Evolutionary conservation across 192 early-diverging fungal genomes (phyloP).

Genomic region (Coemansia sp.): DNA sequence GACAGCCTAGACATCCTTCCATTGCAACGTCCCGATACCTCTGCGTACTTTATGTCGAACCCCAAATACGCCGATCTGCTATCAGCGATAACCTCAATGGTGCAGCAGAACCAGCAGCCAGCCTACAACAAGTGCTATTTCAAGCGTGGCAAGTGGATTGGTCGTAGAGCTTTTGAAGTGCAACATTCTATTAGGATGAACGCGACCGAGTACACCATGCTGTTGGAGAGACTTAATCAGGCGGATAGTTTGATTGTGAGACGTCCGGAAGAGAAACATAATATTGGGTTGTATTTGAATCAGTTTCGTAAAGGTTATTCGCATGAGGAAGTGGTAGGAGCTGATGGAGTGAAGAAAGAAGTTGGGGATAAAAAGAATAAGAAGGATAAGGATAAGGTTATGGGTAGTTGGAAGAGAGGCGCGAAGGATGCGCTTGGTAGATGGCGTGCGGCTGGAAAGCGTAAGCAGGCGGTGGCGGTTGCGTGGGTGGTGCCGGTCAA

Average conservation of each 20-base stretch:
- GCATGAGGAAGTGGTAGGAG: slow-evolving; percentile 20
- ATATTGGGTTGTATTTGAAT: slow-evolving; percentile 19
- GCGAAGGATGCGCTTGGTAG: slow-evolving; percentile 69
- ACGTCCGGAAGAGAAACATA: slow-evolving; percentile 1
- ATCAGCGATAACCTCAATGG: slow-evolving; percentile 61
- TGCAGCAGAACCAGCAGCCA: slow-evolving; percentile 20
- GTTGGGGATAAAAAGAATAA: slow-evolving; percentile 20
- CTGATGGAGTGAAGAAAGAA: background rate
- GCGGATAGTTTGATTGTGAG: slow-evolving; percentile 9
- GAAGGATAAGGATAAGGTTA: slow-evolving; percentile 38
- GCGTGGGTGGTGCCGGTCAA: slow-evolving; percentile 65
- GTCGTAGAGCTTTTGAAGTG: slow-evolving; percentile 8
- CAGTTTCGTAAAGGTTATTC: slow-evolving; percentile 31
- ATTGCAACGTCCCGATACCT: slow-evolving; percentile 59
- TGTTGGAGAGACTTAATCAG: slow-evolving; percentile 21
- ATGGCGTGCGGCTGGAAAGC: slow-evolving; percentile 70
- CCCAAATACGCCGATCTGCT: slow-evolving; percentile 75
- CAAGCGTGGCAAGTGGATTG: slow-evolving; percentile 16
- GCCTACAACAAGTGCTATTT: slow-evolving; percentile 5
- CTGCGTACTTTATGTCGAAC: slow-evolving; percentile 89
- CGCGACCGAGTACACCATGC: slow-evolving; percentile 22
- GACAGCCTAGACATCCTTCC: slow-evolving; percentile 37
- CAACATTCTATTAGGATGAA: slow-evolving; percentile 29
- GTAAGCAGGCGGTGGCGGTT: slow-evolving; percentile 78
- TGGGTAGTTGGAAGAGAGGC: slow-evolving; percentile 26